Evolutionary conservation across 352 stramenopile species (phyloP).

Genomic region (Thalassiosira livingstoniorum): DNA sequence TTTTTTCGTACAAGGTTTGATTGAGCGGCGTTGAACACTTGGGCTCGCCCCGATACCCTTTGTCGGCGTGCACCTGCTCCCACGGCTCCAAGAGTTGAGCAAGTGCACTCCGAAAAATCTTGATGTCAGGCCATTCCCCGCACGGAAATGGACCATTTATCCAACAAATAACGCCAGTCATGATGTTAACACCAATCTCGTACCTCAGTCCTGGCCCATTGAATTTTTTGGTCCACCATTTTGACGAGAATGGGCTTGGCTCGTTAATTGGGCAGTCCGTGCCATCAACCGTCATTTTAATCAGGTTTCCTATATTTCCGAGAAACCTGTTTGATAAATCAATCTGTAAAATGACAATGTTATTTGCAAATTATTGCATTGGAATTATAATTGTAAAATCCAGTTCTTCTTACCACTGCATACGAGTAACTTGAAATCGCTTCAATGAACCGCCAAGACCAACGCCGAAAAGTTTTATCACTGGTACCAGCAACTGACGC

Average conservation of each 20-base stretch:
- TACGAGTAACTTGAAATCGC: background rate
- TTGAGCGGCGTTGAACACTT: no score
- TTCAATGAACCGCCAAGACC: background rate
- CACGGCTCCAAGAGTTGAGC: constrained; percentile 2
- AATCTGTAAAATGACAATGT: no score
- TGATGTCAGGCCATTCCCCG: constrained; percentile 31
- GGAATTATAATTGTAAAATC: background rate
- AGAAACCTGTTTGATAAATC: background rate
- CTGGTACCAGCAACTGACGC: no score
- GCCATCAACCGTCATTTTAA: background rate
- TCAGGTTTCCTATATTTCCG: background rate
- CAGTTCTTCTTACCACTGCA: background rate
- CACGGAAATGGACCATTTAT: constrained; percentile 39
- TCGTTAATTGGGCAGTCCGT: background rate
- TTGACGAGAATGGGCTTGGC: background rate
- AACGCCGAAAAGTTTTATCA: no score
- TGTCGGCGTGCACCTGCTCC: constrained; percentile 39
- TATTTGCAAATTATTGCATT: background rate
- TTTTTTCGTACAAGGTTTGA: no score
- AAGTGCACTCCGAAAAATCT: constrained; percentile 26
- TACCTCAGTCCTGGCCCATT: constrained; percentile 29
- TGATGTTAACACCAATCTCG: constrained; percentile 43
- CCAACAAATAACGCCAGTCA: constrained; percentile 46
- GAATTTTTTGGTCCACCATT: constrained; percentile 35
- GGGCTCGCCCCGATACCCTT: constrained; percentile 35